Evolutionary conservation across 2,329 filamentous ascomycete species (phyloP).

Genomic region (Coleophoma cylindrospora): DNA sequence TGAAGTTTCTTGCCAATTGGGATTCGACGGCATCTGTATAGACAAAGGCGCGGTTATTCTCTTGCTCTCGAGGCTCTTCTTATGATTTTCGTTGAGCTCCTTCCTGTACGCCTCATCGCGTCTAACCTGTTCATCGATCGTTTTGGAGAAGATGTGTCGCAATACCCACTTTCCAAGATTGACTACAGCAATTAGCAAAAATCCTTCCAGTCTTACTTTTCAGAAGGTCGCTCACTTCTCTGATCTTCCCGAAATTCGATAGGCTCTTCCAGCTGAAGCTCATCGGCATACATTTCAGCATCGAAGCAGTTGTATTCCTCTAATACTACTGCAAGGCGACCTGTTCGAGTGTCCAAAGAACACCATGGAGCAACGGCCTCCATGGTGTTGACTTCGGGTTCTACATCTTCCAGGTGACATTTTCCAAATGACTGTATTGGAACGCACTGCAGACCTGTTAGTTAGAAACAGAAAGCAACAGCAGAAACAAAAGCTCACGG

Average conservation of each 20-base stretch:
- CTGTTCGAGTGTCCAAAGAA: conserved; percentile 87
- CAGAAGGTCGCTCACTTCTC: conserved; percentile 58
- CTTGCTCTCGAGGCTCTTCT: conserved; percentile 51
- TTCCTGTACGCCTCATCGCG: conserved; percentile 73
- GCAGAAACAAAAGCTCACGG: conserved; percentile 44
- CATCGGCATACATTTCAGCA: conserved; percentile 94
- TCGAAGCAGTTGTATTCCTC: conserved; percentile 97
- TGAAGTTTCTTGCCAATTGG: conserved; percentile 37
- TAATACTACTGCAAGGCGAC: conserved; percentile 82
- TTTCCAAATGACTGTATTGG: conserved; percentile 92
- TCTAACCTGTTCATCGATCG: conserved; percentile 86
- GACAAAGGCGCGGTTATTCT: conserved; percentile 55
- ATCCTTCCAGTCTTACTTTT: background rate
- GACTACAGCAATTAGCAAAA: conserved; percentile 44
- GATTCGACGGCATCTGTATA: conserved; percentile 49
- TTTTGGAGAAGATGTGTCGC: conserved; percentile 81
- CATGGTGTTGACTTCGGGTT: conserved; percentile 76
- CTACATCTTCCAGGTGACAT: conserved; percentile 87
- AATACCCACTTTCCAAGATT: conserved; percentile 97
- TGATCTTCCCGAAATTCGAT: conserved; percentile 88
- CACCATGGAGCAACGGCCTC: conserved; percentile 96
- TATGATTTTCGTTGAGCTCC: conserved; percentile 57
- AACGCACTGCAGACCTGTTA: conserved; percentile 56
- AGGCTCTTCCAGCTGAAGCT: conserved; percentile 68
- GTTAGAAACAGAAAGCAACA: conserved; percentile 12